phyloP scores from a whole-genome alignment of 2,329 filamentous ascomycete genomes.

The Talaromyces sp. region DNA sequence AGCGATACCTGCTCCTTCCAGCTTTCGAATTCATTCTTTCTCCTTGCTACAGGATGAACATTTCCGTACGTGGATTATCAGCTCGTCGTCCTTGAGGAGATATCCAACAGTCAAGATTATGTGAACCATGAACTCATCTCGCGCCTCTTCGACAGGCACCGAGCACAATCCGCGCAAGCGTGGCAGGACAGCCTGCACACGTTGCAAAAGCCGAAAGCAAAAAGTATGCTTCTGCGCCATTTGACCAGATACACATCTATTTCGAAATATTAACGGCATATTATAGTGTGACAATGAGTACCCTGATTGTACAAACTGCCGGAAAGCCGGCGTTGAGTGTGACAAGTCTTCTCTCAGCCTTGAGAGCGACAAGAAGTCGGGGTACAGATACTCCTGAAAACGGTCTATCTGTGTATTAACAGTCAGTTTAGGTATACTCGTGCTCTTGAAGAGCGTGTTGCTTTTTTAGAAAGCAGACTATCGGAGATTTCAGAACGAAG shows the following conservation, averaged over 20 bases:
- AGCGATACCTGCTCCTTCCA: not conserved
- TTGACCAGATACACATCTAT: not conserved
- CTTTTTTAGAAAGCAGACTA: slow-evolving; percentile 37
- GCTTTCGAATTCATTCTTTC: not conserved
- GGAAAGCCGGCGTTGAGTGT: slow-evolving; percentile 38
- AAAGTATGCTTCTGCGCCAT: slow-evolving; percentile 28
- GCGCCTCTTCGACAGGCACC: slow-evolving; percentile 20
- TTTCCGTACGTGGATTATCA: no score
- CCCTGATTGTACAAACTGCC: slow-evolving; percentile 44
- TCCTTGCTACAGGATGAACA: not conserved
- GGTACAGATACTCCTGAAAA: slow-evolving; percentile 22
- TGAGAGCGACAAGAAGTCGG: slow-evolving; percentile 30
- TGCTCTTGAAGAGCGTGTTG: slow-evolving; percentile 39
- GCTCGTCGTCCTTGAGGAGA: not conserved
- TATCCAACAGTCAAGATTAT: not conserved
- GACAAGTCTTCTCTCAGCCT: slow-evolving; percentile 41
- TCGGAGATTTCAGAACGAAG: slow-evolving; percentile 16
- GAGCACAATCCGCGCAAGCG: slow-evolving; percentile 43
- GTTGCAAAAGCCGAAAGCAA: slow-evolving; percentile 45
- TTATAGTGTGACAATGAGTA: slow-evolving; percentile 44
- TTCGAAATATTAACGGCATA: not conserved
- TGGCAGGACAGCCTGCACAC: slow-evolving; percentile 42
- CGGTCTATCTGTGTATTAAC: not conserved
- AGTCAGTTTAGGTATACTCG: slow-evolving; percentile 35
- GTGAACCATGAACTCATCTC: slow-evolving; percentile 5